Evolutionary conservation across 2,329 filamentous ascomycete species (phyloP).

Genomic region (Pseudocercospora cruenta): DNA sequence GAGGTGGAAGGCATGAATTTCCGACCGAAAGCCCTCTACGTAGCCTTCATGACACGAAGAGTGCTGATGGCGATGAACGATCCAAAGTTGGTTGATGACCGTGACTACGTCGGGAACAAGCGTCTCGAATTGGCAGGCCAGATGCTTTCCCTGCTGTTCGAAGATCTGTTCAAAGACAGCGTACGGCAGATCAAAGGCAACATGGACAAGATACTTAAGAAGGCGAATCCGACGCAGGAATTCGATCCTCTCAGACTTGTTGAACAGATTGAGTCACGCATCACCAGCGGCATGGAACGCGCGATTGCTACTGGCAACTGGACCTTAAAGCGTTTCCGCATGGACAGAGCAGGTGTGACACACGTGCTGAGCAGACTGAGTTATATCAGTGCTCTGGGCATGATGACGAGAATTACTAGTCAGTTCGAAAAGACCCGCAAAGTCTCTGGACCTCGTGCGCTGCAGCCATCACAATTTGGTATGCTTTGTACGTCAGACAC

Average conservation of each 20-base stretch:
- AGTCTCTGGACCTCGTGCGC: slow-evolving; percentile 89
- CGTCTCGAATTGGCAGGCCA: slow-evolving; percentile 92
- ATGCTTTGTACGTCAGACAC: slow-evolving; percentile 98
- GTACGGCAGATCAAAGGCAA: slow-evolving; percentile 85
- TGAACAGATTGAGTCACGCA: slow-evolving; percentile 79
- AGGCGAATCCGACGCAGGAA: slow-evolving; percentile 83
- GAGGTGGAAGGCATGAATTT: slow-evolving; percentile 91
- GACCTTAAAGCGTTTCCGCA: slow-evolving; percentile 97
- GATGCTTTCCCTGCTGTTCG: slow-evolving; percentile 88
- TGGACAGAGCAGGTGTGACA: slow-evolving; percentile 96
- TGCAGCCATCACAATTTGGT: slow-evolving; percentile 96
- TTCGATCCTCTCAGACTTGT: slow-evolving; percentile 88
- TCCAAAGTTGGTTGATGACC: slow-evolving; percentile 85
- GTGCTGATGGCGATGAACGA: slow-evolving; percentile 94
- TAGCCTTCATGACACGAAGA: slow-evolving; percentile 96
- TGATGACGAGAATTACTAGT: slow-evolving; percentile 99
- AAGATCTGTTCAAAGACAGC: slow-evolving; percentile 97
- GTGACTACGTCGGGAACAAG: slow-evolving; percentile 98
- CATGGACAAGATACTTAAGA: slow-evolving; percentile 94
- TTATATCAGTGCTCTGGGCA: slow-evolving; percentile 94
- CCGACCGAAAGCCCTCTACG: slow-evolving; percentile 93
- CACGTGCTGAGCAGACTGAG: slow-evolving; percentile 94
- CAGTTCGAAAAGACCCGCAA: slow-evolving; percentile 99
- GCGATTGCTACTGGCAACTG: slow-evolving; percentile 98
- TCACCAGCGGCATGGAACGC: slow-evolving; percentile 90